Base-by-base conservation (phyloP, 495 filamentous ascomycete species). In the Aspergillus incahuasiensis region DNA sequence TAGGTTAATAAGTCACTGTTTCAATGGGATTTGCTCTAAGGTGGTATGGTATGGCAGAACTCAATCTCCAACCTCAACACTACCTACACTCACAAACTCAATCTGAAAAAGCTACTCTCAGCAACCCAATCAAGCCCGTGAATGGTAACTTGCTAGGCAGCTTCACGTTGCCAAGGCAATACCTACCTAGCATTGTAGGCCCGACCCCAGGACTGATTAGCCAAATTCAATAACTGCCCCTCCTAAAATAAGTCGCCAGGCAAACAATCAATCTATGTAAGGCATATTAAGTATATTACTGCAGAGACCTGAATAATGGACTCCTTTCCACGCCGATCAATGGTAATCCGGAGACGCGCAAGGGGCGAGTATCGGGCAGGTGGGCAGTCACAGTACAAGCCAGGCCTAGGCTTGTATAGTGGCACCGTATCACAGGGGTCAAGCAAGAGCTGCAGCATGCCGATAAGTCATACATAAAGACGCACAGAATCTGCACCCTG, bases 321-420 rank as follows among this genome's bases (percentile, higher is more conserved):
- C 45, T 25, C 16, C 45, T 48, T 34, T 35, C 45, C 15, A 32
- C n/a, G 45, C 45, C 41, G 19, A 44, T 22, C 18, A 22, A 22
- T 12, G 45, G 20, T 48, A 48, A 48, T 34, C 25, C n/a, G 45
- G 45, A 48, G 45, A 48, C 25, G 32, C 11, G 47, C 32, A 49
- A 39, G 47, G 47, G 32, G 47, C 38, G 38, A n/a, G 12, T 46
- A 11, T 22, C 43, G 19, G 43, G 30, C 21, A 22, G 42, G 9
- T 24, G 43, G 15, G 43, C 22, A 25, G 43, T 8, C 21, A 4
- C 9, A 24, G 11, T 44, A 22, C 19, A 24, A 24, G 12, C 40
- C 16, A 44, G 9, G 42, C 19, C 38, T 40, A 4, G 38, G 5
- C n/a, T 40, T 8, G 15, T 40, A 40, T 18, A 40, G 38, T 40